These are phyloP conservation scores for Mediolabrus comicus DNA, from an alignment of 108 stramenopile genomes.

Conservation along the genomic window DNA sequence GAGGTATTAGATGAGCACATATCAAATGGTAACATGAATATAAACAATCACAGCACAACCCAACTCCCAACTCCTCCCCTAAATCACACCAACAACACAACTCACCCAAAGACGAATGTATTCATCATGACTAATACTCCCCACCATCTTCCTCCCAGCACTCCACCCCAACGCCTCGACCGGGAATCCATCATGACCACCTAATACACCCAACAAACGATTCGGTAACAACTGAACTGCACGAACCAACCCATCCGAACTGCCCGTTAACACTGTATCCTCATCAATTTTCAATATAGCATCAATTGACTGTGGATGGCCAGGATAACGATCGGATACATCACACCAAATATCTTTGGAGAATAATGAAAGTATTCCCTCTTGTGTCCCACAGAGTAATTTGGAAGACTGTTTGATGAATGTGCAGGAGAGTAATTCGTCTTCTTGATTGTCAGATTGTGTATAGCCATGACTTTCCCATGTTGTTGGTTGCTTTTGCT, in stretches of 20 bases:
- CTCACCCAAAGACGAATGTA: conserved; percentile 61
- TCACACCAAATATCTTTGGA: conserved; percentile 94
- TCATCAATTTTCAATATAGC: conserved; percentile 92
- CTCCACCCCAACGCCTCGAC: conserved; percentile 85
- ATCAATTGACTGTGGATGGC: conserved; percentile 90
- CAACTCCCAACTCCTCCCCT: background rate
- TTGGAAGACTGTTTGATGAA: conserved; percentile 86
- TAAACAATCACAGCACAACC: background rate
- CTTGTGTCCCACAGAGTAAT: conserved; percentile 86
- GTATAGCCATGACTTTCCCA: conserved; percentile 37
- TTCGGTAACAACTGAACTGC: conserved; percentile 91
- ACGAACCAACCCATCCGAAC: conserved; percentile 91
- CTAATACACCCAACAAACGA: conserved; percentile 89
- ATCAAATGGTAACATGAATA: background rate
- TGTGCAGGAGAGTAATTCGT: conserved; percentile 84
- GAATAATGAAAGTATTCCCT: conserved; percentile 86
- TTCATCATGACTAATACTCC: conserved; percentile 76
- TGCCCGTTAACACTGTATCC: conserved; percentile 93
- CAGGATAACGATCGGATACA: conserved; percentile 89
- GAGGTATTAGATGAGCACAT: background rate
- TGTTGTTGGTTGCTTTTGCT: conserved; percentile 29
- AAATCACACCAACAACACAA: background rate
- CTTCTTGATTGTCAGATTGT: conserved; percentile 91
- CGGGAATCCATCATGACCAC: conserved; percentile 88
- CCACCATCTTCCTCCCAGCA: conserved; percentile 72